Base-by-base conservation (phyloP, 2,329 filamentous ascomycete species). In the Fusarium continuum region DNA sequence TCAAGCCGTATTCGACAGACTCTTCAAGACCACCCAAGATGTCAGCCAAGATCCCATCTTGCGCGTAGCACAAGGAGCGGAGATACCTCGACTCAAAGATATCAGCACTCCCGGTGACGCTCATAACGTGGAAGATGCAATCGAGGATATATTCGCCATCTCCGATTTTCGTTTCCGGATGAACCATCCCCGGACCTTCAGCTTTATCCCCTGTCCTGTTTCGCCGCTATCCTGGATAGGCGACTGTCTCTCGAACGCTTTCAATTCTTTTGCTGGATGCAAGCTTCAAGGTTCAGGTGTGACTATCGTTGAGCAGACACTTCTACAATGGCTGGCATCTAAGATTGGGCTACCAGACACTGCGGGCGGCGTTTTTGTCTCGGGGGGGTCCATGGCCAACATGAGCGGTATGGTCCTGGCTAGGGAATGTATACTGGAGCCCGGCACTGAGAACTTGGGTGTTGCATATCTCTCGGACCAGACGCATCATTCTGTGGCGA, bases 401-500 rank as follows among this genome's bases (percentile, higher is more conserved):
- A 59, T 58, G 55, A 59, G 44, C n/a, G 53, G 53, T 1, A 58
- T 58, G 54, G 44, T 58, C 0, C 19, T 58, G 14, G 55, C 55
- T 0, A 58, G 55, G 2, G 55, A 59, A 10, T 31, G 26, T 1
- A 29, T 59, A 26, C 6, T 58, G 19, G 31, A 34, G 6, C 36
- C 55, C 0, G 54, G 39, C 4, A 34, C 36, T 2, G 54, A 58
- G 6, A 25, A 36, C 3, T 11, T 38, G 14, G 53, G 55, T 0
- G 16, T 58, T 3, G 55, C 54, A 1, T 58, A 58, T 16, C 26
- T 58, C 2, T 58, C 55, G 4, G 31, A 58, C 19, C 53, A 58
- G 11, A 58, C 55, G 6, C 55, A 58, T 4, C 53, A 52, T 5
- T 58, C 55, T 11, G 55, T 58, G 4, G 35, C 31, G 3, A 58